These are phyloP conservation scores for Leccinum sublutescens DNA, from an alignment of 768 basidiomycete species.

Conservation along the genomic window DNA sequence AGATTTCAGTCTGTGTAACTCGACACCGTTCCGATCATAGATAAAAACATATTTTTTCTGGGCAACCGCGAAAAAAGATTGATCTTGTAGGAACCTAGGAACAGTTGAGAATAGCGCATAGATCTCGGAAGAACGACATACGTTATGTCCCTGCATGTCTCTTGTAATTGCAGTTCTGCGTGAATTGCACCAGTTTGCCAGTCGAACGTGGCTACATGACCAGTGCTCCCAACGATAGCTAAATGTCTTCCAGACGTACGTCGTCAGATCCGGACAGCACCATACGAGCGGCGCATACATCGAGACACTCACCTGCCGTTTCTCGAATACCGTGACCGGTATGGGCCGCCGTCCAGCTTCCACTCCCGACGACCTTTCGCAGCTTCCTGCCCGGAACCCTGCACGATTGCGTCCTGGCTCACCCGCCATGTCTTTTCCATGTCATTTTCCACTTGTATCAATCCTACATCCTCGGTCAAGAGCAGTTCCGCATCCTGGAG, in stretches of 20 bases:
- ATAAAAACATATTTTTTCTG: conserved; percentile 97
- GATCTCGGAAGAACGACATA: conserved; percentile 36
- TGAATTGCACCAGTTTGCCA: conserved; percentile 87
- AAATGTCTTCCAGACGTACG: conserved; percentile 56
- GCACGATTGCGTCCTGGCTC: conserved; percentile 72
- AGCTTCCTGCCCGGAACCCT: conserved; percentile 70
- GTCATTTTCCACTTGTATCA: conserved; percentile 70
- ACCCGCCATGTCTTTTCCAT: conserved; percentile 92
- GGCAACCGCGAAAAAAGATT: conserved; percentile 90
- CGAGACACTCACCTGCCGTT: conserved; percentile 73
- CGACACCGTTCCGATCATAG: conserved; percentile 92
- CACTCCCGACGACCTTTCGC: conserved; percentile 74
- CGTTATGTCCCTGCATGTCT: conserved; percentile 93
- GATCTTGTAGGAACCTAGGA: conserved; percentile 83
- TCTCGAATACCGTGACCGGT: conserved; percentile 79
- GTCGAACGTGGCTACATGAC: conserved; percentile 92
- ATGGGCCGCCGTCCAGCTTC: conserved; percentile 83
- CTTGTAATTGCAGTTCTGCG: conserved; percentile 83
- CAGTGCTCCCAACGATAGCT: conserved; percentile 77
- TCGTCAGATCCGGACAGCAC: background rate
- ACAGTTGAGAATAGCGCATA: background rate
- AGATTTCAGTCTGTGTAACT: conserved; percentile 79
- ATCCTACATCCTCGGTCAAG: conserved; percentile 66
- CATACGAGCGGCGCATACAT: background rate
- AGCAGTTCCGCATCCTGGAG: conserved; percentile 72